Conservation (phyloP, 2,329 filamentous ascomycete genomes). For the Venturia nashicola region DNA sequence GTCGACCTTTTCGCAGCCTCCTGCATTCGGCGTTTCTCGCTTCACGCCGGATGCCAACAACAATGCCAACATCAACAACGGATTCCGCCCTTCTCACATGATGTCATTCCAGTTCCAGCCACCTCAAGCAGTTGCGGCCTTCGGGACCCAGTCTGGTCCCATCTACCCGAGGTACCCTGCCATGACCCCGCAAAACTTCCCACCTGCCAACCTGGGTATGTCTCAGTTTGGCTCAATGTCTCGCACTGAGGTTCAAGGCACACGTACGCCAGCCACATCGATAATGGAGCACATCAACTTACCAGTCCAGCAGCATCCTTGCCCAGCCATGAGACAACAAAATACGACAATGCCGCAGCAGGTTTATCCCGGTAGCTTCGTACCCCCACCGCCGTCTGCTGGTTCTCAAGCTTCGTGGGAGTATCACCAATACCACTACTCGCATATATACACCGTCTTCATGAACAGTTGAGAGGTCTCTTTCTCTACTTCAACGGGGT, state of each 20-base stretch:
- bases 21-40: background rate
- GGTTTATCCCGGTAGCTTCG: background rate
- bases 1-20: background rate
- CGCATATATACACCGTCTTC: background rate
- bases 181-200: background rate
- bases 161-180: background rate
- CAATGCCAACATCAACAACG: background rate
- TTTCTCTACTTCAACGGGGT: background rate
- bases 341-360: background rate
- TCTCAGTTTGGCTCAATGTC: background rate
- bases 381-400: background rate
- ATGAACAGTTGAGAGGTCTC: background rate
- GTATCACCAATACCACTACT: background rate
- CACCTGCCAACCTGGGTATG: background rate
- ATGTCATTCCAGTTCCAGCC: background rate
- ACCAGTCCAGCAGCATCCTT: background rate
- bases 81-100: background rate
- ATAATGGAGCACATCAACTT: background rate
- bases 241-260: background rate
- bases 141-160: background rate
- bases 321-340: constrained; percentile 1
- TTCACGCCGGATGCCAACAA: background rate
- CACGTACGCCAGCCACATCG: background rate
- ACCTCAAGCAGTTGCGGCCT: background rate
- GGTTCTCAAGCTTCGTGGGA: background rate